A percentile compares a stretch with the other conserved stretches of the same genome.
These are phyloP conservation scores for Cystobasidium pallidum DNA, from an alignment of 1,284 basidiomycete genomes.

Conservation along the genomic window DNA sequence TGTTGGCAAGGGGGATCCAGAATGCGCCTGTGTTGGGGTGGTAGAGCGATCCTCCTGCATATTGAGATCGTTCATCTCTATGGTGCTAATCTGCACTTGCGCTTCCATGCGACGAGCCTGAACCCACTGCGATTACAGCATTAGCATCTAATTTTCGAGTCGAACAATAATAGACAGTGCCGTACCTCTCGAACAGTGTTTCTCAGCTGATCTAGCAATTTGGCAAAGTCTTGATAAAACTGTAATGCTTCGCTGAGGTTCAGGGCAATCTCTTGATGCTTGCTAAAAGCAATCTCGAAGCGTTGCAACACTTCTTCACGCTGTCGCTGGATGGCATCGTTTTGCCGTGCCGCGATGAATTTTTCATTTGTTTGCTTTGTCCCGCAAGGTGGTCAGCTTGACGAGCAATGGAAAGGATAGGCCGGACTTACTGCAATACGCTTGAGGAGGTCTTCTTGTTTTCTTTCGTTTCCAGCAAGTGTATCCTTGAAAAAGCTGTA, in stretches of 20 bases:
- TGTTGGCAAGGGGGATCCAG: constrained; percentile 3
- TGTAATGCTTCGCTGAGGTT: constrained; percentile 88
- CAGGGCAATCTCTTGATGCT: constrained; percentile 80
- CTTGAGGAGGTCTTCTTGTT: constrained; percentile 69
- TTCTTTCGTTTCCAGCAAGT: constrained; percentile 65
- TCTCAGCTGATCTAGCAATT: constrained; percentile 72
- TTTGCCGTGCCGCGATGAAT: constrained; percentile 76
- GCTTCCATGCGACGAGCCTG: constrained; percentile 39
- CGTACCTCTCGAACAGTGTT: constrained; percentile 66
- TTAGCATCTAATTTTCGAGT: neutral
- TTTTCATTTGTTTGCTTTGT: constrained; percentile 70
- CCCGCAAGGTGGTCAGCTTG: too few relatives aligned
- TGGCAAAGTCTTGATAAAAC: constrained; percentile 82
- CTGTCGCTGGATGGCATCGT: constrained; percentile 75
- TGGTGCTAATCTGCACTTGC: constrained; percentile 19
- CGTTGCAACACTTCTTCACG: constrained; percentile 83
- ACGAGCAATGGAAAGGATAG: neutral
- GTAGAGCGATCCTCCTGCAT: constrained; percentile 11
- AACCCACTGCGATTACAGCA: constrained; percentile 25
- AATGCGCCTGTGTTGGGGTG: neutral
- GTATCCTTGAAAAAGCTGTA: constrained; percentile 74
- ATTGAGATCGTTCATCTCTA: constrained; percentile 36
- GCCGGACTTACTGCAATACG: constrained; percentile 66
- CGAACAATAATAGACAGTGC: neutral
- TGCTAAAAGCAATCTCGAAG: constrained; percentile 84